Base-by-base conservation (phyloP, 192 early-diverging fungal genomes). In the Umbelopsis sp. region DNA sequence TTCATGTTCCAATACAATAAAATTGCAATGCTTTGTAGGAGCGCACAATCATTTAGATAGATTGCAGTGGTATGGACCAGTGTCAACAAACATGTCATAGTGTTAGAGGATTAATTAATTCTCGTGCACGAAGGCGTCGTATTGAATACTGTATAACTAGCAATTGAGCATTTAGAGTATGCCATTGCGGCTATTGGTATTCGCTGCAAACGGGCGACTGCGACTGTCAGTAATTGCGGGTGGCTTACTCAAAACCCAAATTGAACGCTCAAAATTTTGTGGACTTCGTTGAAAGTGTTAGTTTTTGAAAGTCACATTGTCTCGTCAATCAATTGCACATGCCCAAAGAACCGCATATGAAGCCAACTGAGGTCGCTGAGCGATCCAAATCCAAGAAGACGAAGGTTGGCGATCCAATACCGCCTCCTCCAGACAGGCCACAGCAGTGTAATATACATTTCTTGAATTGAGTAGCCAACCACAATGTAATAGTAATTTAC, bases 381-480 rank as follows among this genome's bases (percentile, higher is more conserved):
- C 66, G 66, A 9, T 25, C 66, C 5, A 67, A 31, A 21, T 45
- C 38, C 14, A 67, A 67, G 68, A 45, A 8, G 16, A 71, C 62
- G 56, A 65, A 34, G 67, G 66, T 29, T 25, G 45, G 45, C 21
- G 62, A 74, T 44, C 45, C 73, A 67, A 47, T 75, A 45, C 79
- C 82, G 21, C 74, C 81, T 25, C 81, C 79, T 6, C 82, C 82
- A 38, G 69, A 75, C 24, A 75, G 65, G 56, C 81, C 79, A 11
- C 77, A 79, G 26, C 80, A 83, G 70, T 85, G 84, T 75, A 74
- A 82, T 68, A 66, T 68, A 31, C 3, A n/a, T n/a, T n/a, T n/a
- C n/a, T n/a, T n/a, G n/a, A n/a, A n/a, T n/a, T n/a, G n/a, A n/a
- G n/a, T n/a, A n/a, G n/a, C n/a, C n/a, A n/a, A n/a, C n/a, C n/a